These are phyloP conservation scores for Ustilago sp. DNA, from an alignment of 1,284 basidiomycete genomes.

Conservation along the genomic window DNA sequence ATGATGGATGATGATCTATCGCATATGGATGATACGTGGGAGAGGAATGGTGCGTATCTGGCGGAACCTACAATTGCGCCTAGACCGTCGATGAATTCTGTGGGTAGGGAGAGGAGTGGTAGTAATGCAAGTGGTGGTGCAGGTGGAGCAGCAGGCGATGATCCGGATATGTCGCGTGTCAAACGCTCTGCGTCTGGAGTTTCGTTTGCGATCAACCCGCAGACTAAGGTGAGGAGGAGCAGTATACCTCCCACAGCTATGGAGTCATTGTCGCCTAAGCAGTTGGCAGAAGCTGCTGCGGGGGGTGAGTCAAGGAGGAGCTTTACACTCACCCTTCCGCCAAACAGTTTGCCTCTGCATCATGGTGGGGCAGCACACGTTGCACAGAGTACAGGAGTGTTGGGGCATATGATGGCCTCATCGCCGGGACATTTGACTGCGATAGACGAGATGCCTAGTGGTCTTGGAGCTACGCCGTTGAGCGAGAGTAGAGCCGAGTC, in stretches of 20 bases:
- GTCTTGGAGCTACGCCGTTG: constrained; percentile 15
- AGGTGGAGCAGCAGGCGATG: constrained; percentile 1
- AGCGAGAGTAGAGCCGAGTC: constrained; percentile 33
- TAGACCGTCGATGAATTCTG: constrained; percentile 12
- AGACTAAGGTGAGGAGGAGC: constrained; percentile 12
- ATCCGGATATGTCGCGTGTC: constrained; percentile 16
- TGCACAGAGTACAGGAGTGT: not conserved
- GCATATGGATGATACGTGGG: constrained; percentile 37
- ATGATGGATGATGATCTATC: constrained; percentile 49
- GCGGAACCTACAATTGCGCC: constrained; percentile 17
- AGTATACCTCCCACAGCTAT: constrained; percentile 26
- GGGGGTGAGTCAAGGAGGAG: constrained; percentile 28
- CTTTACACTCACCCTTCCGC: constrained; percentile 32
- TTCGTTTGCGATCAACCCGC: constrained; percentile 33
- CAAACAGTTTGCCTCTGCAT: constrained; percentile 34
- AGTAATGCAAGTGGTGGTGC: constrained; percentile 19
- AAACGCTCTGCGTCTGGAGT: constrained; percentile 30
- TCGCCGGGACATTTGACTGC: constrained; percentile 38
- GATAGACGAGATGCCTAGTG: constrained; percentile 45
- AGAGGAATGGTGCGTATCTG: constrained; percentile 36
- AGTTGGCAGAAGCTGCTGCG: constrained; percentile 10
- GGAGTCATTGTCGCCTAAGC: constrained; percentile 25
- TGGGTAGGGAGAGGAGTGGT: constrained; percentile 17
- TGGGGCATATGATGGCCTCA: constrained; percentile 20
- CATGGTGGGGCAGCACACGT: constrained; percentile 1